Conservation (phyloP, 1,139 yeast genomes). For the Hyphopichia khmerensis region DNA sequence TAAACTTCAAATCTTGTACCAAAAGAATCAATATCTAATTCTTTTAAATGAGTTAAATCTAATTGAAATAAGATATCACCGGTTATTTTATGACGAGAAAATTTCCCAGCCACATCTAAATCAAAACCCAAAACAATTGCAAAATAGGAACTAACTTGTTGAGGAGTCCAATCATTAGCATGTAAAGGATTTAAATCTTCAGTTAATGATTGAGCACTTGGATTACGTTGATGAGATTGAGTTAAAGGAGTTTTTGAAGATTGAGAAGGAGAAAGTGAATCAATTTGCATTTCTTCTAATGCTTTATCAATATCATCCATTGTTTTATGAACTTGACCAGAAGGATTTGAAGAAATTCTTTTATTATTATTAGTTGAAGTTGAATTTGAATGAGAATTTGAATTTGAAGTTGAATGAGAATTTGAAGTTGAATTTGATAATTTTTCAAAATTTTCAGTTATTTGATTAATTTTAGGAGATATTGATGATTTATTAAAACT, state of each 20-base stretch:
- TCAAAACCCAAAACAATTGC: constrained; percentile 69
- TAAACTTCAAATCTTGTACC: constrained; percentile 93
- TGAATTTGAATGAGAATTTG: too few species aligned
- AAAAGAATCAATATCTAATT: constrained; percentile 85
- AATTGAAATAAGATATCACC: constrained; percentile 83
- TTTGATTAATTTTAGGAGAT: constrained; percentile 11
- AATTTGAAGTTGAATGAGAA: too few species aligned
- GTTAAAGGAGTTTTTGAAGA: background rate
- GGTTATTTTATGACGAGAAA: constrained; percentile 82
- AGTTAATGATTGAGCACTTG: constrained; percentile 18
- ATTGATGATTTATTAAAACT: background rate
- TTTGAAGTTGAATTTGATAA: constrained; percentile 7
- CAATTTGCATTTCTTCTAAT: constrained; percentile 61
- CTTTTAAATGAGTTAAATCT: constrained; percentile 83
- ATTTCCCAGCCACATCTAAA: constrained; percentile 67
- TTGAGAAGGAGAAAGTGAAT: constrained; percentile 12
- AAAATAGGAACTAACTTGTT: constrained; percentile 79
- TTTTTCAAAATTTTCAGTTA: constrained; percentile 18
- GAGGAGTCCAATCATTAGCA: constrained; percentile 77
- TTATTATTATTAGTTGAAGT: constrained; percentile 1
- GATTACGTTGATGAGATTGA: constrained; percentile 13
- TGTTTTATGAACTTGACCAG: constrained; percentile 48
- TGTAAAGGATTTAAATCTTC: constrained; percentile 48
- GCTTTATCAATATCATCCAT: constrained; percentile 85
- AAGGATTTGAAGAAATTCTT: background rate